These are phyloP conservation scores for Thalassiosira exigua DNA, from an alignment of 352 stramenopile species.

Conservation along the genomic window DNA sequence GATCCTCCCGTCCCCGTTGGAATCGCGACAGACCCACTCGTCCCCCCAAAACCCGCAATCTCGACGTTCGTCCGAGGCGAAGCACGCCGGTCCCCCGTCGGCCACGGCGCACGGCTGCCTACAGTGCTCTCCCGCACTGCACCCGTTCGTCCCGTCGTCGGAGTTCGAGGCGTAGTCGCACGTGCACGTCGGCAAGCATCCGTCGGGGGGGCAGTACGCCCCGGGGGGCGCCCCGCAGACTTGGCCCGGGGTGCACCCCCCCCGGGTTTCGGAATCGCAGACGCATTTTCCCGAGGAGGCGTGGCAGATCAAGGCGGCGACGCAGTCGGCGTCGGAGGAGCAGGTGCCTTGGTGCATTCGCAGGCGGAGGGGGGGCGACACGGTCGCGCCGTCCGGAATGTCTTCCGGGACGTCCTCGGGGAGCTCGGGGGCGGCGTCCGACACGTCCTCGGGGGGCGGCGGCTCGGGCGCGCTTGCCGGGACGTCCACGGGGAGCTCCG, in stretches of 20 bases:
- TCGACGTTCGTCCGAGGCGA: not conserved
- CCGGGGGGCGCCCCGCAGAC: not conserved
- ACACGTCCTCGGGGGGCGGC: not conserved
- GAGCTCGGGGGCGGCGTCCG: too few species aligned
- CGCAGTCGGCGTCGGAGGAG: not conserved
- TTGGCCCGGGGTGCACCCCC: conserved; percentile 8
- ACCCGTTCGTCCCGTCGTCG: not conserved
- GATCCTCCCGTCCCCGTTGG: too few species aligned
- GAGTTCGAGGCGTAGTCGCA: conserved; percentile 3
- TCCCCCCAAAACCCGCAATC: not conserved
- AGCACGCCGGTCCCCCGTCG: conserved; percentile 5
- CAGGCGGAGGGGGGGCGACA: too few species aligned
- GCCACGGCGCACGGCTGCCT: conserved; percentile 9
- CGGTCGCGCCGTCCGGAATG: too few species aligned
- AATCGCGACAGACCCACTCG: not conserved
- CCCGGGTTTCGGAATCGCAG: not conserved
- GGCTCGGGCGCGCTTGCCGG: not conserved
- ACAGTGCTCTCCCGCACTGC: conserved; percentile 5
- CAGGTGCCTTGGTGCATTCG: not conserved
- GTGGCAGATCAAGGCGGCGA: not conserved
- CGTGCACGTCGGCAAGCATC: not conserved
- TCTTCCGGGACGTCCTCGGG: not conserved
- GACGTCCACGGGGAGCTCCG: not conserved
- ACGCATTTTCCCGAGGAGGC: not conserved
- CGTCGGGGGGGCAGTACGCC: not conserved